These are phyloP conservation scores for Tuber indicum DNA, from an alignment of 495 filamentous ascomycete genomes.

Conservation along the genomic window DNA sequence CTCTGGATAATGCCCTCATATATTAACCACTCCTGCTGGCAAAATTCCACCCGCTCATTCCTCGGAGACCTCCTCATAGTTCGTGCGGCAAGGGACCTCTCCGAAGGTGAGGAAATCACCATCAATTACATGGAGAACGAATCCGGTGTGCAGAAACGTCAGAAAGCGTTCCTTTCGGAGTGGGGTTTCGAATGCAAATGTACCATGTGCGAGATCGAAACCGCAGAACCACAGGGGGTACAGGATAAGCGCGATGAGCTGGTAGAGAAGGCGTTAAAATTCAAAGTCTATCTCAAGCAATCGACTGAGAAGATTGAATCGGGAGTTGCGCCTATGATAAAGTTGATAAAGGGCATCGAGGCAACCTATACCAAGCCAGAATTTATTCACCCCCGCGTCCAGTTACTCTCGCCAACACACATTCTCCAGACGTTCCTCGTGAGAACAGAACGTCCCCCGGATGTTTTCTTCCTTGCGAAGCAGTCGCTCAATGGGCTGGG, in stretches of 20 bases:
- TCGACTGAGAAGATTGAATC: neutral
- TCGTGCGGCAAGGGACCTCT: slow-evolving; percentile 12
- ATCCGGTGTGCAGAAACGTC: slow-evolving; percentile 2
- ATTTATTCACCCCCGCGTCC: slow-evolving; percentile 17
- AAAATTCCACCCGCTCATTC: slow-evolving; percentile 15
- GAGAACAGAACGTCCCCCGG: neutral
- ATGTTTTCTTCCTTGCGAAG: neutral
- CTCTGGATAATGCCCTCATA: slow-evolving; percentile 17
- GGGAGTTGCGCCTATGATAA: neutral
- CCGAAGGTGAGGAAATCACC: slow-evolving; percentile 20
- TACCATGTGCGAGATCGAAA: slow-evolving; percentile 10
- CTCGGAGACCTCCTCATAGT: slow-evolving; percentile 24
- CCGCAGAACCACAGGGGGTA: slow-evolving; percentile 5
- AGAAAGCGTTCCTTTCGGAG: neutral
- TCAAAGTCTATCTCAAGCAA: neutral
- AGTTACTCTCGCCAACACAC: neutral
- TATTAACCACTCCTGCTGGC: slow-evolving; percentile 23
- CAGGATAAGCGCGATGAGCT: neutral
- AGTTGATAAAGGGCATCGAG: slow-evolving; percentile 1
- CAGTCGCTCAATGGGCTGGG: slow-evolving; percentile 8
- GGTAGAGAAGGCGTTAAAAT: neutral
- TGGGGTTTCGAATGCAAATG: slow-evolving; percentile 17
- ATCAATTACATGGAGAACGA: neutral
- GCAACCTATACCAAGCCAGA: slow-evolving; percentile 15
- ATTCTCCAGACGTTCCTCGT: neutral